Percentiles rank a stretch among this genome's conserved stretches.
Evolutionary conservation across 2,329 filamentous ascomycete species (phyloP).

Genomic region (Aspergillus neoniger): DNA sequence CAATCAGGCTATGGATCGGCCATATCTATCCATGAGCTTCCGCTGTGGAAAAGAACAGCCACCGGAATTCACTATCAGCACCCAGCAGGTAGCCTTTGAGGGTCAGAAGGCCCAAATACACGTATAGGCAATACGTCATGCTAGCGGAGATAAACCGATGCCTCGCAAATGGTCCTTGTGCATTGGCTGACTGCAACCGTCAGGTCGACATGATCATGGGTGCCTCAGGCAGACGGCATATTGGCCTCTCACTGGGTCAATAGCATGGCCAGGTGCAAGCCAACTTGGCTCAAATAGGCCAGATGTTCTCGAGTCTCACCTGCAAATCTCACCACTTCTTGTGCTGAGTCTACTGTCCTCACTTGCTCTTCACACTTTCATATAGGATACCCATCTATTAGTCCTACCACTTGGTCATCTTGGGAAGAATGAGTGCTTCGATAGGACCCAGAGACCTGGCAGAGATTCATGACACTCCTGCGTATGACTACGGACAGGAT

Average conservation of each 20-base stretch:
- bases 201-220: neutral
- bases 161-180: neutral
- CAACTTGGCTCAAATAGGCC: neutral
- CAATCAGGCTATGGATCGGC: neutral
- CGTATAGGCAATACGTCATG: neutral
- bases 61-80: neutral
- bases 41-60: neutral
- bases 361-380: neutral
- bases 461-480: constrained; percentile 1
- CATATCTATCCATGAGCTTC: constrained; percentile 5
- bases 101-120: neutral
- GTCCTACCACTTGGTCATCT: neutral
- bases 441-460: neutral
- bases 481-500: constrained; percentile 2
- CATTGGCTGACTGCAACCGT: neutral
- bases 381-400: neutral
- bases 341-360: neutral
- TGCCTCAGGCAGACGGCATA: neutral
- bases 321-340: neutral
- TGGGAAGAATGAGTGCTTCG: neutral
- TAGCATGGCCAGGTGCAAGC: neutral
- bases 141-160: neutral
- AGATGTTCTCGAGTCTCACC: neutral
- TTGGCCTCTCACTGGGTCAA: neutral
- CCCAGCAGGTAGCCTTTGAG: neutral